A percentile compares a stretch with the other conserved stretches of the same genome.
These are phyloP conservation scores for Pinus taeda DNA, from an alignment of 75 land plant species.

Conservation along the genomic window DNA sequence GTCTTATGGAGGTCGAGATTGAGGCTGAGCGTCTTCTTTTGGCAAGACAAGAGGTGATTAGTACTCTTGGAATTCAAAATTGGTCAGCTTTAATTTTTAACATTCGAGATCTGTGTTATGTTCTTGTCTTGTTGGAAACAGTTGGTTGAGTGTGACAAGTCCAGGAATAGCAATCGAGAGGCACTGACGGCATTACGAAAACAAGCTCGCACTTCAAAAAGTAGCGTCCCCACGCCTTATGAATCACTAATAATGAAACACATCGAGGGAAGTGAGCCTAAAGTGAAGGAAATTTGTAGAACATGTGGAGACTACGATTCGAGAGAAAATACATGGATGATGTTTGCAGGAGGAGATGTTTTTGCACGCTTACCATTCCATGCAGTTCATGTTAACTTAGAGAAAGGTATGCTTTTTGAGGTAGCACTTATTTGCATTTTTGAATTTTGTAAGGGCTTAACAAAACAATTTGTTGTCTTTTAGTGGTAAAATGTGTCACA, in stretches of 20 bases:
- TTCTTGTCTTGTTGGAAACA: slow-evolving; percentile 16
- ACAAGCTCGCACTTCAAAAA: slow-evolving; percentile 78
- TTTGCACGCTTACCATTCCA: slow-evolving; percentile 85
- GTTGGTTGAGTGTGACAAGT: slow-evolving; percentile 80
- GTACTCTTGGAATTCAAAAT: background rate
- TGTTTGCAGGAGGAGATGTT: slow-evolving; percentile 83
- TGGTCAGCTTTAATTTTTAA: background rate
- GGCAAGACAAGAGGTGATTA: slow-evolving; percentile 70
- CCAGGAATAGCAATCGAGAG: slow-evolving; percentile 86
- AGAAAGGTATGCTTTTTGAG: slow-evolving; percentile 50
- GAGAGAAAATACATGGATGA: slow-evolving; percentile 61
- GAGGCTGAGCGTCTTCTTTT: slow-evolving; percentile 79
- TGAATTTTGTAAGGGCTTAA: background rate
- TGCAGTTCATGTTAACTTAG: slow-evolving; percentile 68
- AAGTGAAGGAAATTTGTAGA: slow-evolving; percentile 63
- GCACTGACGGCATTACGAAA: slow-evolving; percentile 85
- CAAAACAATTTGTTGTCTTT: background rate
- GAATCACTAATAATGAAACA: slow-evolving; percentile 54
- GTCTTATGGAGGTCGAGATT: slow-evolving; percentile 54
- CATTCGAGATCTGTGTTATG: background rate
- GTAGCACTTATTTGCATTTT: background rate
- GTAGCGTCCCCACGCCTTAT: slow-evolving; percentile 69
- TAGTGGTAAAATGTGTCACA: too few relatives aligned
- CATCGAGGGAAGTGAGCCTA: slow-evolving; percentile 21
- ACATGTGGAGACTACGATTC: slow-evolving; percentile 90